Evolutionary conservation across 345 rosid species (phyloP), one percentile per base, ranked within the genome.

Genomic region (Rubroshorea leprosula): DNA sequence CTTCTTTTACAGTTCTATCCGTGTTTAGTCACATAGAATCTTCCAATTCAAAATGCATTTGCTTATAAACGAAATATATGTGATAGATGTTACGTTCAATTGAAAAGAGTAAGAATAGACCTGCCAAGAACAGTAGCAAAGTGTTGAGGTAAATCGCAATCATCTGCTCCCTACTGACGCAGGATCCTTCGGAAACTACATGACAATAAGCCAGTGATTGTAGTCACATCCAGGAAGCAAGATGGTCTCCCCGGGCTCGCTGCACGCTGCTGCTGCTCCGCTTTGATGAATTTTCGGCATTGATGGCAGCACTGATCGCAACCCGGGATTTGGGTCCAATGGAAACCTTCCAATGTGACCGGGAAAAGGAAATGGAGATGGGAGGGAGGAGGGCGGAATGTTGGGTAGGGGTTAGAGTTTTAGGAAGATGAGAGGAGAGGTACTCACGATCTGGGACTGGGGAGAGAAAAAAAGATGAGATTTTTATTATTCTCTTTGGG

Each of bases 111-210:
- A 45, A 50, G 44, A 45, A 35, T 51, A 1, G 29, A 88, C 96
- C 96, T 86, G 65, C 98, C 95, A 18, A 92, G 76, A 11, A 92
- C 93, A 49, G 96, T 78, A 53, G 96, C 85, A 24, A 92, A 23
- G 95, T 88, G 53, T 83, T 71, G 35, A 88, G 96, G 62, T 88
- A 92, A 64, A 95, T 86, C 19, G 86, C 98, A 59, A 92, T 88
- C 98, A 92, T 88, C 71, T 88, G 96, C 31, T 91, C 96, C 11
- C 95, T 78, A 7, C 89, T 81, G 98, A 92, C 4, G 96, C 93
- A 5, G 98, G 96, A 66, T 92, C 96, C 59, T 92, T 92, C 49
- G 98, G 96, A 65, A 92, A 92, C 54, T 88, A 95, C 98, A 92
- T 88, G 9, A 92, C 98, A 22, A 89, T 92, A 31, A 92, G 84